Evolutionary conservation across 495 filamentous ascomycete genomes (phyloP).

Genomic region (Penicillium atrosanguineum): DNA sequence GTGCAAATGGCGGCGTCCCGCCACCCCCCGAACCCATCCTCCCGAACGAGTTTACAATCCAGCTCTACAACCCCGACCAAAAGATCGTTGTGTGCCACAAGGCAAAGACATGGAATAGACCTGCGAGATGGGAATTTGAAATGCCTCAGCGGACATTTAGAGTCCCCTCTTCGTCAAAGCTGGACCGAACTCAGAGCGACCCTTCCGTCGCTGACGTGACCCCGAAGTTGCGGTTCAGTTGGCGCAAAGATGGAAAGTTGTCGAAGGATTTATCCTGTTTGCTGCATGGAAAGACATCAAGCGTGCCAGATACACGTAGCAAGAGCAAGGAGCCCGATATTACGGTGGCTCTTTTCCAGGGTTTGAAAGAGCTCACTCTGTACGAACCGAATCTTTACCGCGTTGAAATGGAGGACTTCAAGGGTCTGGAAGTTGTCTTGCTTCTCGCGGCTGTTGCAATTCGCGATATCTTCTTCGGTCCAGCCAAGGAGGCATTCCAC

Average conservation of each 20-base stretch:
- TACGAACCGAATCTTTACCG: constrained; percentile 90
- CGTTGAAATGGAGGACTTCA: constrained; percentile 91
- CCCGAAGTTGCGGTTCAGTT: constrained; percentile 80
- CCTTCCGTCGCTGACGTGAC: constrained; percentile 65
- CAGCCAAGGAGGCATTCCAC: constrained; percentile 74
- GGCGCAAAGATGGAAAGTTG: constrained; percentile 87
- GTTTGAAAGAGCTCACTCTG: constrained; percentile 70
- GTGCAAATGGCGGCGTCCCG: constrained; percentile 65
- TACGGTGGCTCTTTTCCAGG: constrained; percentile 75
- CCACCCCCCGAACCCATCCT: constrained; percentile 73
- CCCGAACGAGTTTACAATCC: constrained; percentile 74
- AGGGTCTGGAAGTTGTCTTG: constrained; percentile 86
- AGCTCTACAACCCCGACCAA: constrained; percentile 95
- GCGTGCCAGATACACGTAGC: constrained; percentile 57
- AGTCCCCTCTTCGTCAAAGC: constrained; percentile 66
- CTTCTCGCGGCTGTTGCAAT: constrained; percentile 82
- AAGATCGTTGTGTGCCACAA: constrained; percentile 67
- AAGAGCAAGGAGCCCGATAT: constrained; percentile 93
- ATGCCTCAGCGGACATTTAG: constrained; percentile 85
- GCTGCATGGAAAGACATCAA: constrained; percentile 70
- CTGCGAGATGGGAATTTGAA: constrained; percentile 84
- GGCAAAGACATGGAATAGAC: constrained; percentile 71
- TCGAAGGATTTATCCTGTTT: constrained; percentile 80
- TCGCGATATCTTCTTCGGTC: constrained; percentile 75
- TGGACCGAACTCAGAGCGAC: constrained; percentile 74